These are phyloP conservation scores for Ciborinia camelliae DNA, from an alignment of 2,329 filamentous ascomycete genomes.

Conservation along the genomic window DNA sequence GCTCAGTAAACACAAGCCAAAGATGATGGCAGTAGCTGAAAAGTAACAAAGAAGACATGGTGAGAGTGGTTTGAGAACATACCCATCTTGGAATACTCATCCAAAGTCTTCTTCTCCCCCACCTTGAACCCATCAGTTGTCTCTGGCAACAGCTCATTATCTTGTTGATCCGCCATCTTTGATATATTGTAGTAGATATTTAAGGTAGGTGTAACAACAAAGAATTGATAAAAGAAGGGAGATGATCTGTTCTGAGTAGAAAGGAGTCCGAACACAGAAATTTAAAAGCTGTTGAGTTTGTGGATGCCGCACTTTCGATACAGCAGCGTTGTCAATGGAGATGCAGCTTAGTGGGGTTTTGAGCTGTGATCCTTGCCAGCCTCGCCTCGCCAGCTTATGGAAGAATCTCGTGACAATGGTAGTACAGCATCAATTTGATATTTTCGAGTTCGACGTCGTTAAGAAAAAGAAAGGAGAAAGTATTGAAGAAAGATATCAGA, in stretches of 20 bases:
- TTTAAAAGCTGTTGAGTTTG: conserved; percentile 20
- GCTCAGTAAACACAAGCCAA: background rate
- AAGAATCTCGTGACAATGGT: conserved; percentile 7
- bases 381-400: background rate
- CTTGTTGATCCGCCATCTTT: conserved; percentile 44
- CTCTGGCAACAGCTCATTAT: conserved; percentile 78
- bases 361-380: conserved; percentile 9
- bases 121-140: conserved; percentile 96
- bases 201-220: background rate
- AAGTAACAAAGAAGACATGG: background rate
- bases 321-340: conserved; percentile 21
- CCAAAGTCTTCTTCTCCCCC: conserved; percentile 96
- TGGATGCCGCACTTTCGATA: conserved; percentile 19
- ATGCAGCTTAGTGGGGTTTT: conserved; percentile 19
- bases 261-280: conserved; percentile 6
- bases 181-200: conserved; percentile 10
- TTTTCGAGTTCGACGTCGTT: background rate
- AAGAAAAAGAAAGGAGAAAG: background rate
- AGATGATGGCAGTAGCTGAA: background rate
- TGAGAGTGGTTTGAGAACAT: conserved; percentile 39
- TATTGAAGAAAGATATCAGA: background rate
- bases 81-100: conserved; percentile 94
- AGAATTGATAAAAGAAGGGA: background rate
- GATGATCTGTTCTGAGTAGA: conserved; percentile 12
- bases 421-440: background rate